Conservation (phyloP, 495 filamentous ascomycete genomes). For the Xylaria telfairii region DNA sequence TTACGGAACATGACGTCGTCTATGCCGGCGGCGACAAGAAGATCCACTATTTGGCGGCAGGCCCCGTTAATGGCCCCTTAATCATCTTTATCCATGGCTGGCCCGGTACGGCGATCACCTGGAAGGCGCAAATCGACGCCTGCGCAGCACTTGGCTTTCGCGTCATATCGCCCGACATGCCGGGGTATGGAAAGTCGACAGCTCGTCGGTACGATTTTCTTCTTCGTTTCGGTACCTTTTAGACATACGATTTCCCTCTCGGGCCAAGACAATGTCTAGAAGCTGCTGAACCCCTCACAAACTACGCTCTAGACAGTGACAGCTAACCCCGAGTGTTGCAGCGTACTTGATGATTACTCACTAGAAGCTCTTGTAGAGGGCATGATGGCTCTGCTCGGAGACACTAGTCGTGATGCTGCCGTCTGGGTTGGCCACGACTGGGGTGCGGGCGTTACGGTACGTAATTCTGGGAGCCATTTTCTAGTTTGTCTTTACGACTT, state of each 20-base stretch:
- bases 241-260: too few relatives aligned
- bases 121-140: slow-evolving; percentile 15
- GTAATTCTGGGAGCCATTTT: too few relatives aligned
- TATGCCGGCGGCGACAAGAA: slow-evolving; percentile 23
- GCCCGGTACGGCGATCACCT: slow-evolving; percentile 20
- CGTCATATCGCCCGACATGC: slow-evolving; percentile 22
- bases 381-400: slow-evolving; percentile 19
- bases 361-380: slow-evolving; percentile 25
- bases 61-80: slow-evolving; percentile 15
- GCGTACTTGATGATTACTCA: slow-evolving; percentile 13
- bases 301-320: too few relatives aligned
- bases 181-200: slow-evolving; percentile 21
- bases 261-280: too few relatives aligned
- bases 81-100: slow-evolving; percentile 24
- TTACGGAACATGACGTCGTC: slow-evolving; percentile 22
- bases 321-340: too few relatives aligned
- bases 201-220: too few relatives aligned
- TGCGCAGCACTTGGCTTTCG: slow-evolving; percentile 22
- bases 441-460: slow-evolving; percentile 21
- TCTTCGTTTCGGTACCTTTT: too few relatives aligned
- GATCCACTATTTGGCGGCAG: slow-evolving; percentile 24
- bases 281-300: too few relatives aligned
- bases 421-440: slow-evolving; percentile 28
- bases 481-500: too few relatives aligned
- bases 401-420: slow-evolving; percentile 24